These are phyloP conservation scores for Scheffersomyces coipomensis DNA, from an alignment of 805 yeast genomes.

Conservation along the genomic window DNA sequence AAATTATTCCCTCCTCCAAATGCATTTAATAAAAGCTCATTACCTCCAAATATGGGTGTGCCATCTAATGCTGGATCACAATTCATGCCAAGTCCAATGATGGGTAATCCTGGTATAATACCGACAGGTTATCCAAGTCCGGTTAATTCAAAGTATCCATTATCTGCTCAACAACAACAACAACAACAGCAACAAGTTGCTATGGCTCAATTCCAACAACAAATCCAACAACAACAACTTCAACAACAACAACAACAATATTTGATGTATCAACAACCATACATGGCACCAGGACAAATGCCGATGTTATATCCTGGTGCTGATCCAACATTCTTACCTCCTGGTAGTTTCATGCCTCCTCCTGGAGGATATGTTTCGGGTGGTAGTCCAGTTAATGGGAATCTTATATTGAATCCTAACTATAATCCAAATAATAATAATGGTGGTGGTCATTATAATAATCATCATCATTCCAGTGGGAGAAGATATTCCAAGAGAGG, in stretches of 20 bases:
- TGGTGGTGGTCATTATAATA: conserved; percentile 10
- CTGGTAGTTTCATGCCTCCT: conserved; percentile 35
- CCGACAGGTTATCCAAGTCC: conserved; percentile 16
- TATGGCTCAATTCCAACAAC: conserved; percentile 34
- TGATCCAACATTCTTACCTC: conserved; percentile 31
- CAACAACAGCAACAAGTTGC: conserved; percentile 14
- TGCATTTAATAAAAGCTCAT: conserved; percentile 9
- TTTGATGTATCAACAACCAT: conserved; percentile 32
- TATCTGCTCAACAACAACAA: conserved; percentile 31
- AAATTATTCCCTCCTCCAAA: conserved; percentile 46
- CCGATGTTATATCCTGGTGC: conserved; percentile 33
- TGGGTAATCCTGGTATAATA: conserved; percentile 18
- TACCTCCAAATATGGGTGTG: conserved; percentile 13
- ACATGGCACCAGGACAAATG: conserved; percentile 33
- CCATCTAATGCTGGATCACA: conserved; percentile 15
- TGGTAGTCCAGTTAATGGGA: conserved; percentile 28
- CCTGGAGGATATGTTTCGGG: conserved; percentile 24
- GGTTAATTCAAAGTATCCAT: conserved; percentile 17
- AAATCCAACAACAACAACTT: conserved; percentile 35
- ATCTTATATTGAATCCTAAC: conserved; percentile 18
- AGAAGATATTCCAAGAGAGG: conserved; percentile 14
- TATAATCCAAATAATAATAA: conserved; percentile 6
- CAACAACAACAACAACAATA: conserved; percentile 31
- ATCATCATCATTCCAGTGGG: conserved; percentile 9
- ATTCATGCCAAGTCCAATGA: conserved; percentile 31